Evolutionary conservation across 179 eudicot species (phyloP).

Genomic region (Drosera spatulata): DNA sequence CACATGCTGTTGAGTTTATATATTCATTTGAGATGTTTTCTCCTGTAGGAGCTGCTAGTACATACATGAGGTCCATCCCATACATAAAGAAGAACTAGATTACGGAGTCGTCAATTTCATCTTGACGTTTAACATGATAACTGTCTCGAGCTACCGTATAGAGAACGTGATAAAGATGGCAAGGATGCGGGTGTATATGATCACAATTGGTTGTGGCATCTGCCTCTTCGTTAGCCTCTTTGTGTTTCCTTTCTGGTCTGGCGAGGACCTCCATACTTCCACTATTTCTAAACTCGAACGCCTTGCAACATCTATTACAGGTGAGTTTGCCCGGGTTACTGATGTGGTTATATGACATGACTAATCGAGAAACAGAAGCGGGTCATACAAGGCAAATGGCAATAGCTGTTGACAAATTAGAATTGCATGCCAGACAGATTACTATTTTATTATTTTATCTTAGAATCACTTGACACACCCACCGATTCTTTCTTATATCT

Average conservation of each 20-base stretch:
- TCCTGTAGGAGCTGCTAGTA: conserved; percentile 28
- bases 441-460: no score
- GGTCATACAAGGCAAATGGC: no score
- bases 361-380: no score
- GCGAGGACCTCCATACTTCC: conserved; percentile 71
- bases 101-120: conserved; percentile 85
- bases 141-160: conserved; percentile 69
- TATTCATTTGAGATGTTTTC: no score
- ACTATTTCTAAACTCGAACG: conserved; percentile 75
- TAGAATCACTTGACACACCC: no score
- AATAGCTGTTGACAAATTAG: no score
- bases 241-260: conserved; percentile 83
- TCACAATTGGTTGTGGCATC: conserved; percentile 69
- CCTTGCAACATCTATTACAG: conserved; percentile 62
- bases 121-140: conserved; percentile 69
- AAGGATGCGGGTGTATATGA: conserved; percentile 47
- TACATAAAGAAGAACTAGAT: conserved; percentile 83
- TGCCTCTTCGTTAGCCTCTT: conserved; percentile 75
- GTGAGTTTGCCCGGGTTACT: conserved; percentile 14
- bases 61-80: conserved; percentile 76
- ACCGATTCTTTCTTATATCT: no score
- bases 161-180: conserved; percentile 63
- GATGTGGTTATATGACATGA: neutral
- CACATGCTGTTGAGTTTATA: no score
- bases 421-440: no score